Evolutionary conservation across 371 early-diverging fungal species (phyloP), one percentile per base, ranked within the genome.

Genomic region (Mucor sp.): DNA sequence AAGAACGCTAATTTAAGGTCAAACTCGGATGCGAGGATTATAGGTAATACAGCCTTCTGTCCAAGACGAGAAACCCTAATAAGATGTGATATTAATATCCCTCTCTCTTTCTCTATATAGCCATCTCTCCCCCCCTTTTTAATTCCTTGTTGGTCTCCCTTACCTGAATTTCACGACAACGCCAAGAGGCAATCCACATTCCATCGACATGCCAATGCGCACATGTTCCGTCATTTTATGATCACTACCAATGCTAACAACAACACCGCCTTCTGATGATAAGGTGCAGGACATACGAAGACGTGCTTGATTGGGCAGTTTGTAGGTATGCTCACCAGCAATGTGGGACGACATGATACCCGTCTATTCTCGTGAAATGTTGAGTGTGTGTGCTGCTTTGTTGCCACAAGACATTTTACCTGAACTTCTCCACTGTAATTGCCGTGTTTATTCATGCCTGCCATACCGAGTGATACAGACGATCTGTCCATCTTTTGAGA

Each of bases 1-100:
- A 84, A 86, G 48, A 93, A 77, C 3, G 91, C 90, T 12, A 94
- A 74, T 59, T 75, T 72, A 8, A 90, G 60, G 68, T 96, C 92
- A 39, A 91, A 87, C 23, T 88, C 85, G 5, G 90, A 83, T 8
- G 95, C 82, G 27, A 97, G 76, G 5, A 91, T 76, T 43, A 97
- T 83, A 7, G 98, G 98, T n/a, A 97, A 60, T 9, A 84, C 79
- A 43, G 96, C 75, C 65, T 85, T 88, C 76, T 97, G 97, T 14
- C 95, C 96, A 50, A 97, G 79, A 4, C 96, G 89, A 58, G 87
- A 85, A 28, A 93, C 83, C 67, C 94, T 93, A 48, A 32, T 6
- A 41, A 2, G 48, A 27, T 6, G 25, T 14, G 28, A 6, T 37
- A 56, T 60, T 50, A 65, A 53, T 61, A 41, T 48, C 62, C 23